phyloP scores from a whole-genome alignment of 2,329 filamentous ascomycete species.

The Colletotrichum paranaense region DNA sequence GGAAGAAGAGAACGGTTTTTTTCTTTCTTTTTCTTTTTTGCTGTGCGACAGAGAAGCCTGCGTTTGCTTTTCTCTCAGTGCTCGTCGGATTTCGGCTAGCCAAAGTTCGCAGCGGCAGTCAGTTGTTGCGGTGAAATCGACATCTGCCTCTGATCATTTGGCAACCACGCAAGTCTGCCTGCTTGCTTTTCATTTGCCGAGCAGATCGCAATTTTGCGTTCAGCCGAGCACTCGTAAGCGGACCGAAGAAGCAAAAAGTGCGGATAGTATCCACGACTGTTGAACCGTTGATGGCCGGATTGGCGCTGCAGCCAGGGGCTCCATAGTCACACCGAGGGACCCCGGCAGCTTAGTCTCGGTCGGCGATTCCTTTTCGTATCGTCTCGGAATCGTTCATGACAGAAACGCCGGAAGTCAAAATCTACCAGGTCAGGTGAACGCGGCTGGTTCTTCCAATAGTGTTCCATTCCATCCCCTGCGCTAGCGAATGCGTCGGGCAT shows the following conservation, averaged over 20 bases:
- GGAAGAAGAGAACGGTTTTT: background rate
- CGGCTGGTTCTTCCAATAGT: conserved; percentile 25
- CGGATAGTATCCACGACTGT: background rate
- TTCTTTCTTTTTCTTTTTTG: background rate
- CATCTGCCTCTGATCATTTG: background rate
- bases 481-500: background rate
- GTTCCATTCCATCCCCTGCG: conserved; percentile 18
- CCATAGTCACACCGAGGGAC: conserved; percentile 21
- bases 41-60: background rate
- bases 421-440: conserved; percentile 20
- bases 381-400: conserved; percentile 12
- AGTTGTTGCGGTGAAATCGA: background rate
- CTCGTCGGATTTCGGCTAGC: background rate
- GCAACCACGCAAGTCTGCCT: background rate
- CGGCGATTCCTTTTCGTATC: background rate
- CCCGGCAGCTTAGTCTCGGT: conserved; percentile 12
- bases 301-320: conserved; percentile 10
- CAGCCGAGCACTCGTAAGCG: conserved; percentile 5
- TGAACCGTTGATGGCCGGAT: background rate
- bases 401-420: conserved; percentile 12
- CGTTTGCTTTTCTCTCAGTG: background rate
- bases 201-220: conserved; percentile 14
- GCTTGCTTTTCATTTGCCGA: conserved; percentile 13
- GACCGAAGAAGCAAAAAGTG: conserved; percentile 23
- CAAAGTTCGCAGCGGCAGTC: background rate